Evolutionary conservation across 2,329 filamentous ascomycete species (phyloP), one percentile per base, ranked within the genome.

Genomic region (Colletotrichum musae): DNA sequence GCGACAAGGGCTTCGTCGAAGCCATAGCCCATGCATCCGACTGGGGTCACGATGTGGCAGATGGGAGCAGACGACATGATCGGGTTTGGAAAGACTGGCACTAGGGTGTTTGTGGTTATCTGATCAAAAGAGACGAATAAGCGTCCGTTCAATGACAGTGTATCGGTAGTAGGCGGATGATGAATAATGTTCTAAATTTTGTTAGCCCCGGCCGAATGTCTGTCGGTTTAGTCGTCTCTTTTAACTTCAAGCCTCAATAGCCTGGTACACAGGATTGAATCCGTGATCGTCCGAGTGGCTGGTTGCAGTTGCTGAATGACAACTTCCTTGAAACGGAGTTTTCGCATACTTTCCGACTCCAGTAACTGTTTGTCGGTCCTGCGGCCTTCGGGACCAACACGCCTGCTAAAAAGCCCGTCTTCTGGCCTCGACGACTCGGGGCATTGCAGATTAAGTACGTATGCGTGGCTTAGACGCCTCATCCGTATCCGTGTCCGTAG

Each of bases 11-110:
- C 70, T 36, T 80, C 77, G 58, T 82, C 74, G 54, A 85, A 82
- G 28, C 85, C 85, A 66, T 85, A 87, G 5, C 85, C 84, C 7
- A 87, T 74, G 82, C 85, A 86, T 36, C 82, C 84, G 15, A 85
- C 80, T 0, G 84, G 84, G 0, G 85, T 83, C 2, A 86, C 71
- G 51, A 86, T 84, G 10, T 80, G 76, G 69, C 81, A 82, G 24
- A 81, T 54, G 2, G 47, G 56, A 1, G 6, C 15, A 5, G 39
- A 5, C 3, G 48, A 13, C 26, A 53, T 53, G 16, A 3, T 13
- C 1, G 10, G 6, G 32, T 36, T 10, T 10, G 32, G 2, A 36
- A 36, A 10, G 32, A 36, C 32, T 36, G 32, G 32, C 9, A 3
- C 10, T 12, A 4, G 21, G 21, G 2, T 24, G 21, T 24, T 4